Base-by-base conservation (phyloP, 768 basidiomycete species). In the Lactarius psammicola region DNA sequence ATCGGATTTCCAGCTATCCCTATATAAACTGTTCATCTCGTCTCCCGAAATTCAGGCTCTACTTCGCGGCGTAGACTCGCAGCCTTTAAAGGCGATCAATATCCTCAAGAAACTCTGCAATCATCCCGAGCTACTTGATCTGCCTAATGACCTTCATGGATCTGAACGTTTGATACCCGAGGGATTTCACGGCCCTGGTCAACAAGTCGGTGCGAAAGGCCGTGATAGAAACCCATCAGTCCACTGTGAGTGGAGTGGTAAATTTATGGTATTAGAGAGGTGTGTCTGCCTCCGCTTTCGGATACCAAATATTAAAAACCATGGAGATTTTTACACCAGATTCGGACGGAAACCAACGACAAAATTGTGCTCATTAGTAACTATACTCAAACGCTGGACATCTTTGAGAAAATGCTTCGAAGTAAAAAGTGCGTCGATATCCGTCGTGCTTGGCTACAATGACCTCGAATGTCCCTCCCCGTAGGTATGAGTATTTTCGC, bases 341-440 rank as follows among this genome's bases (percentile, higher is more conserved):
- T 98, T 53, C 84, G 83, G 62, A 87, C 85, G 13, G 83, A 88
- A 64, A 95, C 92, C 18, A 90, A 82, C 62, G 95, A 98, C 80
- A 98, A 98, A 80, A 96, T 97, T 64, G 95, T 98, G 18, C 79
- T 98, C 51, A 97, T 98, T 74, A 95, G 94, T 74, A 98, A 98
- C 75, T 95, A 95, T 73, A 98, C 95, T 5, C 94, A 95, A 75
- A 98, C 95, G 0, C 81, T 98, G 3, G 95, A 97, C 74, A 77
- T 96, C 11, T 96, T 98, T 70, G 94, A 95, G 78, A 93, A 89
- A 73, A 76, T 96, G 58, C 91, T 93, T 71, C 83, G 92, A 34
- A 85, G 76, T 71, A 95, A 95, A 75, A 90, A 91, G 94, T 94
- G 69, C 60, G 80, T 74, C 6, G 15, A 6, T 17, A 9, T 56